These are phyloP conservation scores for Aureobasidium sp. DNA, from an alignment of 2,329 filamentous ascomycete genomes.

Conservation along the genomic window DNA sequence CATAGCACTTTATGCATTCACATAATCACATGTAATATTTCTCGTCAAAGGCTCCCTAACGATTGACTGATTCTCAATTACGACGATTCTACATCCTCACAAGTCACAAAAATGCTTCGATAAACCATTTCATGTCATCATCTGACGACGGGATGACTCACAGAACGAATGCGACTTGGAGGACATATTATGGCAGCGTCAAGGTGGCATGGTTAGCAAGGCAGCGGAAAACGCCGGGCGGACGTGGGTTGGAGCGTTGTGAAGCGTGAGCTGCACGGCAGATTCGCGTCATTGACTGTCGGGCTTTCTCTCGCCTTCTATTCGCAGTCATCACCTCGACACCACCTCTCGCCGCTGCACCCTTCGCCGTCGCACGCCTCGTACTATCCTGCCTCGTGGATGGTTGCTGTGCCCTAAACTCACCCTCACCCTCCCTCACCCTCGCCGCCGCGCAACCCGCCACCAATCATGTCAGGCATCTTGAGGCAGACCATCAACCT, in stretches of 20 bases:
- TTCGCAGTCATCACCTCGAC: background rate
- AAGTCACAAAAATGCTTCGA: background rate
- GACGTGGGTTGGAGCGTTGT: background rate
- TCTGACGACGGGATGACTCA: background rate
- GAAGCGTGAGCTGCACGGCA: background rate
- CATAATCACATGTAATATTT: no score
- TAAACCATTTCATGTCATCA: no score
- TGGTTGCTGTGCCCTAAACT: background rate
- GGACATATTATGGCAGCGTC: background rate
- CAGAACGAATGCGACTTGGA: background rate
- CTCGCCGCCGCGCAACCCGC: conserved; percentile 6
- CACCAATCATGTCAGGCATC: conserved; percentile 27
- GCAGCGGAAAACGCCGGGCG: background rate
- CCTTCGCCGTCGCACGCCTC: background rate
- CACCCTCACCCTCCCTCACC: background rate
- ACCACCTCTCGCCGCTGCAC: background rate
- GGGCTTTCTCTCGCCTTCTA: conserved; percentile 10
- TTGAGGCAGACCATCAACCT: conserved; percentile 30
- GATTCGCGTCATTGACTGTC: conserved; percentile 12
- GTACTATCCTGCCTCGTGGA: background rate
- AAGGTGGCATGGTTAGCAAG: background rate
- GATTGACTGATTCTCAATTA: background rate
- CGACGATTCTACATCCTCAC: background rate
- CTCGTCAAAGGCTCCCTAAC: no score
- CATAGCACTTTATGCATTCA: background rate